Base-by-base conservation (phyloP, 805 yeast species). In the Barnettozyma californica region DNA sequence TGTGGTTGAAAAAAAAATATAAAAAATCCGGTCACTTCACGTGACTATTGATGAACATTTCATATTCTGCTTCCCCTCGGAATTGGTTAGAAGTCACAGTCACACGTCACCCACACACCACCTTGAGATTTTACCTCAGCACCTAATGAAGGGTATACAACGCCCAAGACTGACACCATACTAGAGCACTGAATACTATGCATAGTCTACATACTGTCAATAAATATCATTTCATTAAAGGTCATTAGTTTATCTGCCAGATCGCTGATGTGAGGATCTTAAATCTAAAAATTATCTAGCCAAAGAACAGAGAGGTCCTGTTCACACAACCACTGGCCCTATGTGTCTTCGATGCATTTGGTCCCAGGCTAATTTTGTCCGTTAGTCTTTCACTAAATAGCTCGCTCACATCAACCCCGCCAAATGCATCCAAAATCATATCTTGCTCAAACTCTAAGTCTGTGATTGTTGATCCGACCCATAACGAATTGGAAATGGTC, bases 291-390 rank as follows among this genome's bases (percentile, higher is more conserved):
- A 29, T 13, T n/a, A n/a, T 26, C 34, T 20, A 47, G 35, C 18
- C 31, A 45, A 59, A 59, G 3, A 53, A 43, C 41, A 58, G 37
- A 2, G 62, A 55, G 1, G 62, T 58, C 54, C 63, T 55, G 31
- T 54, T 54, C 2, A 42, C 18, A n/a, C 27, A 5, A n/a, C 18
- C 27, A 38, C 18, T 38, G 14, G 23, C 5, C 5, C 23, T 18
- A 18, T 18, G 11, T 18, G 38, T 35, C 5, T 7, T n/a, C 9
- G 38, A 8, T 18, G 23, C 13, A 35, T 2, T 14, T 18, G 38
- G 11, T 29, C n/a, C 33, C 16, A 13, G 7, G 7, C 11, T 13
- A 9, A 8, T 4, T 16, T 11, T 16, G 25, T 26, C 44, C 6
- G 18, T 41, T n/a, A 3, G 8, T 18, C 20, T 25, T 2, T 54